Base-by-base conservation (phyloP, 805 yeast genomes). In the Debaryomyces castellii region DNA sequence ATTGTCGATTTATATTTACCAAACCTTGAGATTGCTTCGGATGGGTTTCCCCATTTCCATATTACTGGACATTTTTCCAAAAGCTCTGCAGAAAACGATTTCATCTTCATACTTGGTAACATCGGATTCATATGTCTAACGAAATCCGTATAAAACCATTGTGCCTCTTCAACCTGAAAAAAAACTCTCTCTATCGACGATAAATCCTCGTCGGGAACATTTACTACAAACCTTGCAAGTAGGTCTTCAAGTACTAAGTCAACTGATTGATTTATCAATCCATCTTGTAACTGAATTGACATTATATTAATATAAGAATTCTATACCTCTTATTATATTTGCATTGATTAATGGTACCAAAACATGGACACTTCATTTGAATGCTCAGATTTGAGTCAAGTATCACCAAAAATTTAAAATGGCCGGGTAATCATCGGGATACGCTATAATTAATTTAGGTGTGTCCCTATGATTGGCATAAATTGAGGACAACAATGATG, bases 101-200 rank as follows among this genome's bases (percentile, higher is more conserved):
- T 86, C 80, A 90, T 82, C 58, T 84, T 86, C 73, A 91, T 69
- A 2, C 79, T 61, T 1, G 97, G 98, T 47, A 92, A 73, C 25
- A 74, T 64, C 3, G 94, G 91, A 62, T 89, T 86, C 55, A 84
- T 67, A 28, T 77, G 78, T 28, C 91, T 77, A 10, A 85, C 75
- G 57, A 85, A 91, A 66, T 94, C 99, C 41, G 86, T 78, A 66
- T 91, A 94, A 61, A 87, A 94, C 99, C 99, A 94, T 55, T 90
- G 97, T 2, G 99, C 99, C 65, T 94, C 98, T 71, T 94, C 99
- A 35, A 94, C 84, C 62, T 91, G 96, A 69, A 94, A 94, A 59
- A 90, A 80, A 21, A 91, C 86, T 59, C 99, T 76, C 49, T 69
- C 92, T 23, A 83, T 77, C 12, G 91, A 78, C 27, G 94, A 81